Evolutionary conservation across 345 rosid genomes (phyloP).

Genomic region (Rubroshorea leprosula): DNA sequence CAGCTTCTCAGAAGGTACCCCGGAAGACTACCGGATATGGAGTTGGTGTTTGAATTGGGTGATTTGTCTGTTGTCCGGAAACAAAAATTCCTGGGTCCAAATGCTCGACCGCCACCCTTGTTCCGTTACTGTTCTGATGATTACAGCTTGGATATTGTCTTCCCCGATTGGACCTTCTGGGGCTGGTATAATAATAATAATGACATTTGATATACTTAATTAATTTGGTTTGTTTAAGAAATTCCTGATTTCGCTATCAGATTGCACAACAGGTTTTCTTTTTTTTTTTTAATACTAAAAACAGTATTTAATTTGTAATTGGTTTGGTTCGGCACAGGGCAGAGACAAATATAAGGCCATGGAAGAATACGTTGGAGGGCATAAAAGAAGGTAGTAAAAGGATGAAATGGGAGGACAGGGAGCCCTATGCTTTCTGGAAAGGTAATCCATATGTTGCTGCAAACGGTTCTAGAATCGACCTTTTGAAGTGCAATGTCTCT

Average conservation of each 20-base stretch:
- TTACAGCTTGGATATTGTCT: conserved; percentile 28
- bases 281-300: no score
- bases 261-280: no score
- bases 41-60: conserved; percentile 60
- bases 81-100: conserved; percentile 17
- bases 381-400: conserved; percentile 19
- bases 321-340: no score
- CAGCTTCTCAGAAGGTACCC: conserved; percentile 63
- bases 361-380: no score
- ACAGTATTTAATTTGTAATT: no score
- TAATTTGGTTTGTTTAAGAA: no score
- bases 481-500: conserved; percentile 9
- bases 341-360: conserved; percentile 24
- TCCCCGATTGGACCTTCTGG: conserved; percentile 58
- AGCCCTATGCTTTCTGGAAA: conserved; percentile 23
- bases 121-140: conserved; percentile 35
- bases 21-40: conserved; percentile 57
- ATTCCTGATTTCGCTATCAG: no score
- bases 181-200: no score
- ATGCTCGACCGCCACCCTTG: conserved; percentile 30
- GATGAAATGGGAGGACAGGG: conserved; percentile 19
- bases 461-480: conserved; percentile 14
- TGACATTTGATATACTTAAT: no score
- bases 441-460: conserved; percentile 24
- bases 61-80: conserved; percentile 43